These are phyloP conservation scores for Ascoidea rubescens DNA, from an alignment of 805 yeast species.

Conservation along the genomic window DNA sequence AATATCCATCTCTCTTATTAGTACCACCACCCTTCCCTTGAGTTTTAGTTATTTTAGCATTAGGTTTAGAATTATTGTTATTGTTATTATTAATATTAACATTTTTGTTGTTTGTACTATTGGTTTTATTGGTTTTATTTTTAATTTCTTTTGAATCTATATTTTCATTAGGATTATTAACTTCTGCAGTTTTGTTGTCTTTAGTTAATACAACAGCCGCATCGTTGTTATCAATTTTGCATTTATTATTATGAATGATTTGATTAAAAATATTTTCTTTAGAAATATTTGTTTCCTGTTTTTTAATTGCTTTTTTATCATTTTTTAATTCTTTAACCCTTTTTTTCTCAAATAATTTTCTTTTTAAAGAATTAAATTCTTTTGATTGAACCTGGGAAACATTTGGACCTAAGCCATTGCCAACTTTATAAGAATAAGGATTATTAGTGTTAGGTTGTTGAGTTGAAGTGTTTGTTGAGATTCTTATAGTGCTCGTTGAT, in stretches of 20 bases:
- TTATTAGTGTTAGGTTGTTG: neutral
- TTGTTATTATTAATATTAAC: slow-evolving; percentile 3
- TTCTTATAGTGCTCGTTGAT: slow-evolving; percentile 14
- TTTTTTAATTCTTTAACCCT: neutral
- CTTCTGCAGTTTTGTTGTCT: neutral
- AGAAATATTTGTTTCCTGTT: neutral
- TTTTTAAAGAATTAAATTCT: slow-evolving; percentile 32
- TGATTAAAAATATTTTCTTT: neutral
- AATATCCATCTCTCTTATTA: slow-evolving; percentile 51
- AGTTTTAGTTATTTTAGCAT: slow-evolving; percentile 10
- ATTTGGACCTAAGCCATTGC: slow-evolving; percentile 50
- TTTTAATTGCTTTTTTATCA: slow-evolving; percentile 4
- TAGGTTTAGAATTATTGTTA: neutral
- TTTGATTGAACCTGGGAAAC: slow-evolving; percentile 42
- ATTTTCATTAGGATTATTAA: too few species aligned
- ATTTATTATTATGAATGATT: too few species aligned
- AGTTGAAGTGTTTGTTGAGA: slow-evolving; percentile 3
- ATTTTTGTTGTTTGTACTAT: slow-evolving; percentile 14
- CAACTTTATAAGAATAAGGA: slow-evolving; percentile 17
- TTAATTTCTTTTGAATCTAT: slow-evolving; percentile 1
- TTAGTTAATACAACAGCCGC: too few species aligned
- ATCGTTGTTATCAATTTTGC: too few species aligned
- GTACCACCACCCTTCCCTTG: slow-evolving; percentile 13
- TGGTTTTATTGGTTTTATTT: slow-evolving; percentile 12
- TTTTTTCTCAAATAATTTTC: slow-evolving; percentile 21